phyloP scores from a whole-genome alignment of 78 protist species.

The Anaeramoeba flamelloides region DNA sequence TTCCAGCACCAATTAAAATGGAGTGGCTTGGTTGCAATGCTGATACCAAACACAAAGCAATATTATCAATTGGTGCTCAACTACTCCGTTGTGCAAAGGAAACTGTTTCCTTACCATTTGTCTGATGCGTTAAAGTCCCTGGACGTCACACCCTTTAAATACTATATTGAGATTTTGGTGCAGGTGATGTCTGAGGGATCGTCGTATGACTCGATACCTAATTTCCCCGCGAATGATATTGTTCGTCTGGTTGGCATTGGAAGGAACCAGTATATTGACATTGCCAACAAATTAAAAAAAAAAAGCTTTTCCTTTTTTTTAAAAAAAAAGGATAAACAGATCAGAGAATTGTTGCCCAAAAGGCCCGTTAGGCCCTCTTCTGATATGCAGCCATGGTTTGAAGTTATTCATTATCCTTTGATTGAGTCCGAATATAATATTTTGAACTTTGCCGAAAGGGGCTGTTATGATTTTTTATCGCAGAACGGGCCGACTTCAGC shows the following conservation, averaged over 20 bases:
- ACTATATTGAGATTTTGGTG: conserved; percentile 27
- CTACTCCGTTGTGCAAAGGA: too few relatives aligned
- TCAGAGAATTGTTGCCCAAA: conserved; percentile 3
- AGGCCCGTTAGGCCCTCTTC: background rate
- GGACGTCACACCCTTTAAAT: conserved; percentile 16
- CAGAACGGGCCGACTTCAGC: conserved; percentile 7
- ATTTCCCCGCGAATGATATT: conserved; percentile 54
- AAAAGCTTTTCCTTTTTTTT: background rate
- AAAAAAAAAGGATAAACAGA: background rate
- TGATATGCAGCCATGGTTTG: too few relatives aligned
- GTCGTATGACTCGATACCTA: conserved; percentile 54
- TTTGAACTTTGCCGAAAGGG: too few relatives aligned
- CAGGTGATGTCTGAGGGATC: conserved; percentile 16
- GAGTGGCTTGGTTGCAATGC: too few relatives aligned
- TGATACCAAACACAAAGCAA: too few relatives aligned
- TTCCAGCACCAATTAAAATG: too few relatives aligned
- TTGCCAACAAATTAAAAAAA: conserved; percentile 24
- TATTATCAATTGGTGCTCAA: too few relatives aligned
- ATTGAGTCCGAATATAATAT: too few relatives aligned
- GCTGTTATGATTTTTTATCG: too few relatives aligned
- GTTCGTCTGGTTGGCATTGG: conserved; percentile 40
- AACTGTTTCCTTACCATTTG: conserved; percentile 54
- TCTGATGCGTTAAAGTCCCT: conserved; percentile 9
- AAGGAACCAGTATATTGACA: conserved; percentile 44
- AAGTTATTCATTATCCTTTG: too few relatives aligned